phyloP scores from a whole-genome alignment of 441 rosid species.

The Syzygium malaccense region DNA sequence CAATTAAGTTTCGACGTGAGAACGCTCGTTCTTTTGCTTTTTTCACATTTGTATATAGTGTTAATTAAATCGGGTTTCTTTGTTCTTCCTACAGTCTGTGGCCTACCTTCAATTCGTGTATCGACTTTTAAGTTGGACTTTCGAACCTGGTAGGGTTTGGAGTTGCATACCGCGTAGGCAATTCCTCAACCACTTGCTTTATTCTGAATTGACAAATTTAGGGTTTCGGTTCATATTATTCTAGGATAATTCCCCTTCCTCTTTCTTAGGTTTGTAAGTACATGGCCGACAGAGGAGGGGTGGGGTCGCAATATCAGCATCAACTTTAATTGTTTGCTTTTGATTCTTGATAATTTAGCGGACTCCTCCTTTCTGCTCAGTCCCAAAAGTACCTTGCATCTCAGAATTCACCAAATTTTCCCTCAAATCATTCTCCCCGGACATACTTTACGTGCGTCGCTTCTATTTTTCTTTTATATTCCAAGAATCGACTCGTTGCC shows the following conservation, averaged over 20 bases:
- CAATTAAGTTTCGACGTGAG: background rate
- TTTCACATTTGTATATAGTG: background rate
- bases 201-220: background rate
- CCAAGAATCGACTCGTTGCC: background rate
- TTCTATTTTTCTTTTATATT: no score
- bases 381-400: background rate
- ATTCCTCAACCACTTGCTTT: background rate
- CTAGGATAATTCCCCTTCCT: background rate
- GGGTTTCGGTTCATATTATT: background rate
- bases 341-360: background rate
- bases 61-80: background rate
- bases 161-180: background rate
- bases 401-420: background rate
- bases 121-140: background rate
- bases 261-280: background rate
- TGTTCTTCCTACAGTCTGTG: background rate
- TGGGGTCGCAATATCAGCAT: background rate
- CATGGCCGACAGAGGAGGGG: background rate
- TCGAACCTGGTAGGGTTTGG: rapidly evolving
- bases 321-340: background rate
- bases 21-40: background rate
- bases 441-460: background rate
- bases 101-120: background rate
- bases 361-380: background rate
- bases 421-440: background rate